Evolutionary conservation across 768 basidiomycete species (phyloP), one percentile per base, ranked within the genome.

Genomic region (Phylloporus arenicola): DNA sequence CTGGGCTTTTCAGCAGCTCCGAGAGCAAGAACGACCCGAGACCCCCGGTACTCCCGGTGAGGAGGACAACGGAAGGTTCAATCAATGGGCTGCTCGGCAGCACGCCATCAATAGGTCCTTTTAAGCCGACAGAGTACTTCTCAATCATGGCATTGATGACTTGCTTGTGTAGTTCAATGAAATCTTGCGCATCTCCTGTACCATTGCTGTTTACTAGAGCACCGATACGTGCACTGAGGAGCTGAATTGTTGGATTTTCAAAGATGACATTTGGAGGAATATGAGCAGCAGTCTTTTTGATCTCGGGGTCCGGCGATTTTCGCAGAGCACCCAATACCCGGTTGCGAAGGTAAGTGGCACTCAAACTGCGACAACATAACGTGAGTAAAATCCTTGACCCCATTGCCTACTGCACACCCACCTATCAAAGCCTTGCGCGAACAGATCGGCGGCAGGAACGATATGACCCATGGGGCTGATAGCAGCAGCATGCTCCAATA

Each of bases 21-120:
- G 65, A 62, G 16, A 76, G 56, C 2, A 74, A 33, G 49, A 71
- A 68, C 1, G 70, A 68, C 2, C 76, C 76, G 1, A 77, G 60
- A 5, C 67, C 69, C 1, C 75, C 76, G 1, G 75, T 76, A 4
- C 70, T 68, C 11, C 76, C 75, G 6, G 76, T 76, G 10, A 76
- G 46, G 3, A 59, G 47, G 1, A 50, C 51, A 1, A 44, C 48
- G 14, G 43, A 33, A 0, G 22, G 37, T 5, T 31, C 29, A 9
- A 39, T 29, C 22, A 30, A 40, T 12, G 8, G n/a, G 13, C 19
- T 37, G 43, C 54, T 29, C n/a, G n/a, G n/a, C n/a, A n/a, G n/a
- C n/a, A n/a, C n/a, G n/a, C n/a, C n/a, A n/a, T n/a, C n/a, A n/a
- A n/a, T n/a, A n/a, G n/a, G n/a, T n/a, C n/a, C n/a, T n/a, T n/a